Conservation (phyloP, 2,329 filamentous ascomycete genomes). For the Stachybotrys elegans region DNA sequence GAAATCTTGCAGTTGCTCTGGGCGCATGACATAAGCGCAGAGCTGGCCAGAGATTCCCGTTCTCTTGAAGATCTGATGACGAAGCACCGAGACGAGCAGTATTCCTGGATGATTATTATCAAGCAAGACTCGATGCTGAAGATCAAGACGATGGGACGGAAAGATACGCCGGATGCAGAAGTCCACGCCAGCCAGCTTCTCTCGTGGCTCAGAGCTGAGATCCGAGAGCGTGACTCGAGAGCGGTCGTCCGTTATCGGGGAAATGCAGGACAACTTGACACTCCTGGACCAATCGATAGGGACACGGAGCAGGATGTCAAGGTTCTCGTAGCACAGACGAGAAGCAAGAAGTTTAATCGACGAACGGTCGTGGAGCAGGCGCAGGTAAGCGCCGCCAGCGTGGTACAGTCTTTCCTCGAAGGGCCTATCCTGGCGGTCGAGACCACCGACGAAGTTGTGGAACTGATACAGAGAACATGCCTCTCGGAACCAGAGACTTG, state of each 20-base stretch:
- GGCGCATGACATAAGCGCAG: conserved; percentile 78
- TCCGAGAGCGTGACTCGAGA: conserved; percentile 70
- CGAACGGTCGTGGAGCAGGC: conserved; percentile 80
- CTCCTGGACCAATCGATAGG: conserved; percentile 18
- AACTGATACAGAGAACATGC: conserved; percentile 66
- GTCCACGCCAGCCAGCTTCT: conserved; percentile 68
- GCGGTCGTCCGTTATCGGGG: conserved; percentile 42
- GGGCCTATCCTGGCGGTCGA: conserved; percentile 86
- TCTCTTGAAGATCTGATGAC: conserved; percentile 75
- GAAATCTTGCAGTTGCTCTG: conserved; percentile 76
- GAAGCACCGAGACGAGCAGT: conserved; percentile 69
- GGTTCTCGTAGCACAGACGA: conserved; percentile 76
- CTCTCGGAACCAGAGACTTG: conserved; percentile 80
- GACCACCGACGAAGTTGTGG: conserved; percentile 76
- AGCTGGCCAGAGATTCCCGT: conserved; percentile 74
- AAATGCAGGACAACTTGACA: conserved; percentile 24
- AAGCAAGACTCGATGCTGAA: conserved; percentile 75
- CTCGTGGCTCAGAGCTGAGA: conserved; percentile 74
- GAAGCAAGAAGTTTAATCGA: conserved; percentile 88
- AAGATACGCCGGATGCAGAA: conserved; percentile 71
- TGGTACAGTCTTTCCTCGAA: conserved; percentile 66
- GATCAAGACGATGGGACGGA: conserved; percentile 71
- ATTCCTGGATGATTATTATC: conserved; percentile 85
- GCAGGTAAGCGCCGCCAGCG: conserved; percentile 50
- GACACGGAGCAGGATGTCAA: conserved; percentile 67